Evolutionary conservation across 2,329 filamentous ascomycete genomes (phyloP).

Genomic region (Xylariaceae sp.): DNA sequence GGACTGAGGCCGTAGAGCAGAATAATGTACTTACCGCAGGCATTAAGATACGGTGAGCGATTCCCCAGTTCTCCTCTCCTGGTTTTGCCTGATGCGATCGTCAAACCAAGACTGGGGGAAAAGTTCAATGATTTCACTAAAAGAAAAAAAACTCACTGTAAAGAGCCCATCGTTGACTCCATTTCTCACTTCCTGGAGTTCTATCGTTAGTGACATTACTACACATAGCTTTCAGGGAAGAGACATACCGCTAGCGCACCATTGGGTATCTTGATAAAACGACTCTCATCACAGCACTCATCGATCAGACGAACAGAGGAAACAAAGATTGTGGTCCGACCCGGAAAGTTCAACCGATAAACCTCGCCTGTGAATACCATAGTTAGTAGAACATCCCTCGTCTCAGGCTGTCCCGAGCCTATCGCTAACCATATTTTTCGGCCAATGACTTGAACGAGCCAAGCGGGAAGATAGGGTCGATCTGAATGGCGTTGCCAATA

Average conservation of each 20-base stretch:
- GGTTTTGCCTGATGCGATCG: constrained; percentile 32
- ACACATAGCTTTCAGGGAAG: not conserved
- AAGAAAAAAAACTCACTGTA: constrained; percentile 40
- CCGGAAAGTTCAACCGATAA: constrained; percentile 51
- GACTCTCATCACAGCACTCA: constrained; percentile 61
- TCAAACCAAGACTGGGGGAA: not conserved
- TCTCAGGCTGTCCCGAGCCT: constrained; percentile 2
- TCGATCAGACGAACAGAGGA: constrained; percentile 54
- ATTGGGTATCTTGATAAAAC: constrained; percentile 58
- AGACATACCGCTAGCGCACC: constrained; percentile 40
- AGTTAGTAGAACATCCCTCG: constrained; percentile 10
- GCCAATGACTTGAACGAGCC: constrained; percentile 54
- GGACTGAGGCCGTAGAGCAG: no score
- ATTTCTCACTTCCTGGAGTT: constrained; percentile 55
- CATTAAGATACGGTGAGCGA: constrained; percentile 28
- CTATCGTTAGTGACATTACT: constrained; percentile 4
- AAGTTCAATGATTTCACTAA: no score
- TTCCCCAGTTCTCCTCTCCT: constrained; percentile 59
- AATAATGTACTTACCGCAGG: constrained; percentile 18
- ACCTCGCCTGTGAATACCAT: constrained; percentile 49
- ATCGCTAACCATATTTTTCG: constrained; percentile 59
- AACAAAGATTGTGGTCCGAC: constrained; percentile 46
- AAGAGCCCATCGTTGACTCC: constrained; percentile 64
- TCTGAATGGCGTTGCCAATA: constrained; percentile 61
- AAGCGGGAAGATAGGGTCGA: constrained; percentile 56